Percentiles rank a stretch among this genome's conserved stretches.
phyloP scores from a whole-genome alignment of 331 rosid genomes.

The Malus hybrid region DNA sequence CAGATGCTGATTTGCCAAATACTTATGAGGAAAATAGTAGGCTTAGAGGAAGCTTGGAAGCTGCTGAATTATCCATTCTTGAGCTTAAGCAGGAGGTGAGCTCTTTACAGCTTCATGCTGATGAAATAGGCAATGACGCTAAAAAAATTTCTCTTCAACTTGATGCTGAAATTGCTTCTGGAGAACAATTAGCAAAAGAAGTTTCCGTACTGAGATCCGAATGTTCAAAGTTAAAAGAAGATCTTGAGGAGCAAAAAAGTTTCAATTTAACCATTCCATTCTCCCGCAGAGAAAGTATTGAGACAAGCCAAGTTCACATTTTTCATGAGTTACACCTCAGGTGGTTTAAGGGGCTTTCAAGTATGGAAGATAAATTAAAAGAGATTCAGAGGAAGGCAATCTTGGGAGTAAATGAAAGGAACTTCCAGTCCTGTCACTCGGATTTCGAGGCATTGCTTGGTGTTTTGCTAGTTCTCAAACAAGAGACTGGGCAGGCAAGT shows the following conservation, averaged over 20 bases:
- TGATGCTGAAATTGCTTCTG: conserved; percentile 72
- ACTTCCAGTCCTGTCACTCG: conserved; percentile 43
- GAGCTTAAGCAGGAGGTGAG: conserved; percentile 66
- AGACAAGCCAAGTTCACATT: conserved; percentile 31
- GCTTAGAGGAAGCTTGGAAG: conserved; percentile 65
- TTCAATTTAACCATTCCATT: conserved; percentile 43
- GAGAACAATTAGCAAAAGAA: conserved; percentile 69
- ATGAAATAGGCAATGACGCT: conserved; percentile 65
- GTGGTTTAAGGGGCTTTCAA: conserved; percentile 60
- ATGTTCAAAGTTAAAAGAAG: conserved; percentile 69
- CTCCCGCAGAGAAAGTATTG: conserved; percentile 32
- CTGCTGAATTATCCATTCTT: conserved; percentile 63
- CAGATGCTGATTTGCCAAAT: conserved; percentile 46
- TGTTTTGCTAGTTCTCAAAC: conserved; percentile 62
- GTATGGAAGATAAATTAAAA: conserved; percentile 75
- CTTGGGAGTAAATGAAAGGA: conserved; percentile 63
- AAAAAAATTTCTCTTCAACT: conserved; percentile 57
- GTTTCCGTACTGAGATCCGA: conserved; percentile 62
- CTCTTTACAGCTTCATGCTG: conserved; percentile 64
- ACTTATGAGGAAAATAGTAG: conserved; percentile 61
- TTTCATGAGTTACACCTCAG: conserved; percentile 46
- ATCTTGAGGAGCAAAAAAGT: conserved; percentile 46
- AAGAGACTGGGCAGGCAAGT: conserved; percentile 49
- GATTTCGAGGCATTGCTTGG: conserved; percentile 62
- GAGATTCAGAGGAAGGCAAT: conserved; percentile 58